phyloP scores from a whole-genome alignment of 176 grass and related monocot species.

The Carex parvula region DNA sequence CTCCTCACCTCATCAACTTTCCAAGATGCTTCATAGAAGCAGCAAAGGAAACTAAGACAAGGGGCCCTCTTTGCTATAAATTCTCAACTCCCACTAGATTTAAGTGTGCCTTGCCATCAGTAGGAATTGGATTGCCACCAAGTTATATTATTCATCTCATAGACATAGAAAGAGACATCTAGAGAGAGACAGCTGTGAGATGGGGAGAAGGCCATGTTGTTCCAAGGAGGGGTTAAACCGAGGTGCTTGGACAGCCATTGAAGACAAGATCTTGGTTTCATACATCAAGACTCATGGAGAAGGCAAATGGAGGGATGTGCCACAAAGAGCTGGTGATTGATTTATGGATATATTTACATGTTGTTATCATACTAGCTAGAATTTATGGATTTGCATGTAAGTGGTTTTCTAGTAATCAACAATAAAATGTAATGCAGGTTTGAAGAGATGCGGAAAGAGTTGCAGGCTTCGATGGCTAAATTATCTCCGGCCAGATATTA shows the following conservation, averaged over 20 bases:
- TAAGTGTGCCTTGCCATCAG: constrained; percentile 13
- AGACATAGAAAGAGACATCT: neutral
- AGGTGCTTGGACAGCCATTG: constrained; percentile 65
- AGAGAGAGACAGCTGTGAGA: constrained; percentile 11
- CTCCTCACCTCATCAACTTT: constrained; percentile 25
- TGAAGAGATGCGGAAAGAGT: constrained; percentile 80
- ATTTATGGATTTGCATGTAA: neutral
- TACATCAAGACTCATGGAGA: constrained; percentile 69
- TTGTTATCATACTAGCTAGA: neutral
- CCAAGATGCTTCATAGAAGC: constrained; percentile 23
- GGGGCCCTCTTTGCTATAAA: constrained; percentile 26
- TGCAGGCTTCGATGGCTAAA: constrained; percentile 78
- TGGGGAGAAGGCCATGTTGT: constrained; percentile 71
- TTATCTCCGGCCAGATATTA: constrained; percentile 75
- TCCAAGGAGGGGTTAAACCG: constrained; percentile 66
- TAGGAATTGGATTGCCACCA: neutral
- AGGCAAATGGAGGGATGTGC: constrained; percentile 67
- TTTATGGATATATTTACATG: neutral
- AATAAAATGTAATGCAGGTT: constrained; percentile 26
- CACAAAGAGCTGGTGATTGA: constrained; percentile 52
- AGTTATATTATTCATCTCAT: neutral
- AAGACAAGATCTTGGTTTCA: constrained; percentile 51
- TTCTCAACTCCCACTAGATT: constrained; percentile 17
- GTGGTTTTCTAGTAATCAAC: neutral
- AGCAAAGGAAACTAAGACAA: constrained; percentile 11